Conservation (phyloP, 768 basidiomycete species). For the Gautieria morchelliformis region DNA sequence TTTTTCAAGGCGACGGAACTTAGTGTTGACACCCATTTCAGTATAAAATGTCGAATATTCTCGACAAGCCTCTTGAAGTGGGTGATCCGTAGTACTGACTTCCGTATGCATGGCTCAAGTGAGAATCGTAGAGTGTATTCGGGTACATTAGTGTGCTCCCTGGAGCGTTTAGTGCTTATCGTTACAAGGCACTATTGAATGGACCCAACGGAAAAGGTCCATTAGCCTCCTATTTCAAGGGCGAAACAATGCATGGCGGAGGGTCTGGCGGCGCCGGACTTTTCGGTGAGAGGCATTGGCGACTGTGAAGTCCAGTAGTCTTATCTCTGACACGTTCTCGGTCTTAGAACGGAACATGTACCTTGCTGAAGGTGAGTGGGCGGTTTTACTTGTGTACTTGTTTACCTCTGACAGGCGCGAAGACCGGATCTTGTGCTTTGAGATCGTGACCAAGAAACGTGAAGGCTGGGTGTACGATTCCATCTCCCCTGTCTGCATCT, state of each 20-base stretch:
- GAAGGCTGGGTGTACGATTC: slow-evolving; percentile 69
- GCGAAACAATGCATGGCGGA: slow-evolving; percentile 75
- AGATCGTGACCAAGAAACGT: slow-evolving; percentile 82
- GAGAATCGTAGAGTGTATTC: slow-evolving; percentile 51
- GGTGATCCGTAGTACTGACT: slow-evolving; percentile 13
- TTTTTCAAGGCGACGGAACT: neutral
- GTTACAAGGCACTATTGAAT: slow-evolving; percentile 81
- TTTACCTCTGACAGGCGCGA: neutral
- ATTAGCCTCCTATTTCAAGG: slow-evolving; percentile 88
- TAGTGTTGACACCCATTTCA: slow-evolving; percentile 17
- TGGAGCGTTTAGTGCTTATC: slow-evolving; percentile 87
- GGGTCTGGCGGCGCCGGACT: slow-evolving; percentile 53
- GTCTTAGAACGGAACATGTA: slow-evolving; percentile 76
- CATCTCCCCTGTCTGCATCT: slow-evolving; percentile 7
- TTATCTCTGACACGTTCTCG: neutral
- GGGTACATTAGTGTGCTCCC: slow-evolving; percentile 85
- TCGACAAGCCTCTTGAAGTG: slow-evolving; percentile 92
- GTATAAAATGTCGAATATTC: slow-evolving; percentile 95
- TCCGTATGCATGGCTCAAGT: neutral
- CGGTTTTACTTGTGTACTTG: slow-evolving; percentile 8
- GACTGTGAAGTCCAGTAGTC: neutral
- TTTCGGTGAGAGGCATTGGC: slow-evolving; percentile 32
- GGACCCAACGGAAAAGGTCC: slow-evolving; percentile 85
- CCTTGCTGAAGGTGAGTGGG: slow-evolving; percentile 47
- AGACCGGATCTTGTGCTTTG: slow-evolving; percentile 86